Conservation (phyloP, 202 grass and related monocot genomes). For the Setaria viridis region DNA sequence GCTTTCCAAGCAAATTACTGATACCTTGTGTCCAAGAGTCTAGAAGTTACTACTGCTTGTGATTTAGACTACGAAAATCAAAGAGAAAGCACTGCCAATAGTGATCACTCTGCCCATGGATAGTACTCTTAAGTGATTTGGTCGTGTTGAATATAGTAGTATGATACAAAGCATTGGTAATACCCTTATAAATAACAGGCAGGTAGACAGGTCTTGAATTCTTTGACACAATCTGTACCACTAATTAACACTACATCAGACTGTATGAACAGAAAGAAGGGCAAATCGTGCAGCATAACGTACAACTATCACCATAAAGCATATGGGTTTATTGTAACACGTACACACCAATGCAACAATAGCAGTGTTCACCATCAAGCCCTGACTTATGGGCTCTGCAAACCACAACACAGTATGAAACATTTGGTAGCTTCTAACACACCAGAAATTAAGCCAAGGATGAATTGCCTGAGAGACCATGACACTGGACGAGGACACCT, state of each 20-base stretch:
- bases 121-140: too few species aligned
- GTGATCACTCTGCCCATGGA: too few species aligned
- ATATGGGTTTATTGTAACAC: constrained; percentile 19
- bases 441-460: constrained; percentile 62
- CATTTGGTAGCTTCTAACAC: constrained; percentile 34
- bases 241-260: neutral
- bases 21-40: too few species aligned
- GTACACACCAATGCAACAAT: constrained; percentile 20
- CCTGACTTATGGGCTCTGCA: constrained; percentile 32
- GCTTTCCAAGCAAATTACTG: too few species aligned
- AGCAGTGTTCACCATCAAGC: constrained; percentile 17
- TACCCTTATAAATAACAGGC: neutral
- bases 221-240: neutral
- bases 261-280: neutral
- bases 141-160: too few species aligned
- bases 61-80: too few species aligned
- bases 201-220: neutral
- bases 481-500: constrained; percentile 17
- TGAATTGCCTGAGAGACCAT: constrained; percentile 59
- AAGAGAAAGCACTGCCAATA: too few species aligned
- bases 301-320: neutral
- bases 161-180: neutral
- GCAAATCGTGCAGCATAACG: constrained; percentile 12
- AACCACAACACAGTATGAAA: constrained; percentile 8
- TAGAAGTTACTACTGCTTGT: too few species aligned